Evolutionary conservation across 1,139 yeast species (phyloP), one percentile per base, ranked within the genome.

Genomic region (Suhomyces panamericanus): DNA sequence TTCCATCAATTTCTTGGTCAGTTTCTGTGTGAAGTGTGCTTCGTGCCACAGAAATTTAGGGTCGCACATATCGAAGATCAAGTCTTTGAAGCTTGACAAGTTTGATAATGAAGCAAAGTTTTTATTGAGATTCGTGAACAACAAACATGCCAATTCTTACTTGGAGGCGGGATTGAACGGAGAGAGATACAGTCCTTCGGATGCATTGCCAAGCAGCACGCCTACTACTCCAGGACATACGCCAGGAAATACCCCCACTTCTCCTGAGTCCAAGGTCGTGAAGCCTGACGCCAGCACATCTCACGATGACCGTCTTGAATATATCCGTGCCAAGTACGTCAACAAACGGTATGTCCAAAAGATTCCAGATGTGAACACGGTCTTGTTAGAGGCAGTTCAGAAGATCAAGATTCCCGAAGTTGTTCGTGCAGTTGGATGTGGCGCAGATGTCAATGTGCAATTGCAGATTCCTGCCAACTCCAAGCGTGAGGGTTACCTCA

Each of bases 11-110:
- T 67, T 85, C 41, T 67, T 89, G 46, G 81, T 83, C 20, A 80
- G 86, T 10, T 72, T 91, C 34, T 91, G 98, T 63, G 83, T 89
- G 34, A 83, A 85, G 39, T 91, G 98, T 58, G 85, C 96, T 0
- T 77, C 82, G 2, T 70, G 77, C 37, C 85, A 80, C 53, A 58
- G 85, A 40, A 69, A 70, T 39, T 62, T 80, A 52, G 84, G 85
- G 0, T 69, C 81, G 3, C 77, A 74, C 47, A 66, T 80, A 10
- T 68, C 81, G 8, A 77, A 73, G 52, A 75, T 79, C 8, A 63
- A 70, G 45, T 78, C 83, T 2, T 63, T 80, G 32, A 77, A 70
- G 46, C 60, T 79, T 32, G 85, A 80, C 51, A 69, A 72, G 41
- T 80, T 79, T 56, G 69, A 66, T 15, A 61, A 61, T 20, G 82